These are phyloP conservation scores for Colletotrichum chlorophyti DNA, from an alignment of 2,329 filamentous ascomycete genomes.

Conservation along the genomic window DNA sequence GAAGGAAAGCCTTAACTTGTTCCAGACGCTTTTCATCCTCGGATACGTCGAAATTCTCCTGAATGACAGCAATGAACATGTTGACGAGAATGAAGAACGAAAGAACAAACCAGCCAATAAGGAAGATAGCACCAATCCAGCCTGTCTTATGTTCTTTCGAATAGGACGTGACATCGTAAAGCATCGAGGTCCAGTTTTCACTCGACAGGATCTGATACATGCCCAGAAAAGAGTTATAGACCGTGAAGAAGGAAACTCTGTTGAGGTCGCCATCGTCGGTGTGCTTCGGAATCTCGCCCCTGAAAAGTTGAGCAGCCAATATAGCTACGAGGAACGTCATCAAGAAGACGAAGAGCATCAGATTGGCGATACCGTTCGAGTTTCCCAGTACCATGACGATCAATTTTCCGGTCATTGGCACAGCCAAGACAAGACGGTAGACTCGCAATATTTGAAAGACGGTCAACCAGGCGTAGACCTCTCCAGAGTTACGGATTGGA, in stretches of 20 bases:
- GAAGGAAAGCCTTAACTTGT: constrained; percentile 93
- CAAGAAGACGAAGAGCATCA: constrained; percentile 95
- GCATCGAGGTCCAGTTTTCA: constrained; percentile 90
- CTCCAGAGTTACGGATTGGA: constrained; percentile 73
- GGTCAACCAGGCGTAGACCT: constrained; percentile 84
- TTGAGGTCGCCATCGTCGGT: constrained; percentile 68
- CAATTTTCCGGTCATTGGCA: constrained; percentile 85
- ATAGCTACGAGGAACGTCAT: constrained; percentile 94
- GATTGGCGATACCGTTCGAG: constrained; percentile 86
- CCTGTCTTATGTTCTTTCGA: constrained; percentile 72
- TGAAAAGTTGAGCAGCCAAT: constrained; percentile 90
- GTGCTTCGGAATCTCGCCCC: constrained; percentile 77
- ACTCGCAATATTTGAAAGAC: constrained; percentile 92
- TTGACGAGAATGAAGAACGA: constrained; percentile 96
- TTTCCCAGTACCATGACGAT: constrained; percentile 91
- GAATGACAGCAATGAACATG: constrained; percentile 99
- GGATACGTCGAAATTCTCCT: constrained; percentile 98
- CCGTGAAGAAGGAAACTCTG: constrained; percentile 81
- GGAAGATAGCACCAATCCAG: constrained; percentile 91
- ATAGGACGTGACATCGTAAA: constrained; percentile 81
- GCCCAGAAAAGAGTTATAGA: constrained; percentile 94
- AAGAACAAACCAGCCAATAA: constrained; percentile 95
- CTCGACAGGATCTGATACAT: constrained; percentile 98
- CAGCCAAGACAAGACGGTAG: constrained; percentile 89
- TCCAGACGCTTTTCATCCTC: constrained; percentile 97